Evolutionary conservation across 139 green algal species (phyloP).

Genomic region (Diplosphaera chodatii): DNA sequence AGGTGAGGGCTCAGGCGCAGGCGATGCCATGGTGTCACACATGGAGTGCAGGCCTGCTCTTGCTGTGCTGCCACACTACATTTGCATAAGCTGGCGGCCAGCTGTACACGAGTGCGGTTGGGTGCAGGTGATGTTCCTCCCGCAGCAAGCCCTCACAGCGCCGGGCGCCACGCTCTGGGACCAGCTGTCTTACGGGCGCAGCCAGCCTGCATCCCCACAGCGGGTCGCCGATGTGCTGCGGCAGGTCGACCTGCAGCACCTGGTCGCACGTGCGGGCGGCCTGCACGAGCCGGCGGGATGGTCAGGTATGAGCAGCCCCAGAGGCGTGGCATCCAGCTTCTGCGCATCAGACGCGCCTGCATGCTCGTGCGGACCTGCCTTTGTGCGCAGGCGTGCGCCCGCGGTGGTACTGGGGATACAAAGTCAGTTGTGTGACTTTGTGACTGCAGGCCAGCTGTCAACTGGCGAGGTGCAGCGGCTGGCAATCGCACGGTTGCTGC

Average conservation of each 20-base stretch:
- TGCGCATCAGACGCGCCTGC: no score
- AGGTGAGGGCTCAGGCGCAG: no score
- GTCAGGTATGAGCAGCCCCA: no score
- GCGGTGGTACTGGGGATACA: background rate
- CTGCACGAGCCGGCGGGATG: constrained; percentile 1
- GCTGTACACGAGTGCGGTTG: background rate
- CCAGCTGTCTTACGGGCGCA: constrained; percentile 47
- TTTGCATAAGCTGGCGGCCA: background rate
- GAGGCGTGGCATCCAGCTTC: no score
- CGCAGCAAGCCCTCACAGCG: constrained; percentile 43
- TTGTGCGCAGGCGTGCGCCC: background rate
- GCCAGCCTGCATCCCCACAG: background rate
- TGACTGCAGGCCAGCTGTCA: constrained; percentile 39
- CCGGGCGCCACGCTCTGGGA: constrained; percentile 38
- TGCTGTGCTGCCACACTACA: no score
- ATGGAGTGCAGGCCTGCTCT: no score
- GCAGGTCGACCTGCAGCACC: constrained; percentile 26
- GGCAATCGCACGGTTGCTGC: constrained; percentile 41
- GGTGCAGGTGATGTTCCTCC: constrained; percentile 28
- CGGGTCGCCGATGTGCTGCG: constrained; percentile 15
- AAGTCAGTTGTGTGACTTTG: no score
- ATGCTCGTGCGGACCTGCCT: no score
- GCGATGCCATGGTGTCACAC: no score
- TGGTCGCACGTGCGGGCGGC: constrained; percentile 20
- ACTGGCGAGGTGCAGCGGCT: constrained; percentile 60